Conservation (phyloP, 2,329 filamentous ascomycete species). For the Emydomyces testavorans region DNA sequence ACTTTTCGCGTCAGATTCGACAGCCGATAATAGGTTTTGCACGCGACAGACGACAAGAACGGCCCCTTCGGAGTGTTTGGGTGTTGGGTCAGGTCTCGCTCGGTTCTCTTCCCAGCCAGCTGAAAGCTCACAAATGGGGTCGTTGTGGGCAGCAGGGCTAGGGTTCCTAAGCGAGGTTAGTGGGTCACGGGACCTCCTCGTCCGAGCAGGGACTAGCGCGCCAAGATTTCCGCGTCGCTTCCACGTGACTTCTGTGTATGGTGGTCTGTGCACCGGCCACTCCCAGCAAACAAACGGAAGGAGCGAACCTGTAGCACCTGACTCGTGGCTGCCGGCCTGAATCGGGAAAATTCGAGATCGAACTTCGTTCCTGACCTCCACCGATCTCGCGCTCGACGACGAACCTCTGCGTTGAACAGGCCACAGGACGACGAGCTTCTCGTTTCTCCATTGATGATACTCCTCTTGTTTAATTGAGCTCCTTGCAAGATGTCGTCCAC, state of each 20-base stretch:
- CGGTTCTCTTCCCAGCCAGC: constrained; percentile 9
- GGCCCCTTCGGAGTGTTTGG: constrained; percentile 7
- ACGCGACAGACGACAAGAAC: constrained; percentile 10
- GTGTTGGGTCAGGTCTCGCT: constrained; percentile 8
- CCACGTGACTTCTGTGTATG: neutral
- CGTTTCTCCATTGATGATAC: neutral
- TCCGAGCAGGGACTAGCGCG: constrained; percentile 3
- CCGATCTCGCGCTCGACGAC: neutral
- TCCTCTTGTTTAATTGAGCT: neutral
- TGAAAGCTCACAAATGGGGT: constrained; percentile 3
- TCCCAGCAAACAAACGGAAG: constrained; percentile 4
- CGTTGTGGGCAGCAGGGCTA: constrained; percentile 14
- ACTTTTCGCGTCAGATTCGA: constrained; percentile 10
- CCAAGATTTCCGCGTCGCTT: neutral
- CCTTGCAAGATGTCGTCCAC: constrained; percentile 48
- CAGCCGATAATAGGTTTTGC: constrained; percentile 7
- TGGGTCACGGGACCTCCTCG: constrained; percentile 4
- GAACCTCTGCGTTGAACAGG: neutral
- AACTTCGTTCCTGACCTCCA: neutral
- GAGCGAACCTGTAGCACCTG: constrained; percentile 1
- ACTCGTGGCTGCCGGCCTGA: neutral
- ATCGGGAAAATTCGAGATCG: constrained; percentile 2
- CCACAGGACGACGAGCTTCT: neutral
- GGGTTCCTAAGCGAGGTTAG: constrained; percentile 13
- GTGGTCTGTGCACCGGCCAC: constrained; percentile 3